Base-by-base conservation (phyloP, 176 grass and related monocot genomes). In the Coix lacrymajobi region DNA sequence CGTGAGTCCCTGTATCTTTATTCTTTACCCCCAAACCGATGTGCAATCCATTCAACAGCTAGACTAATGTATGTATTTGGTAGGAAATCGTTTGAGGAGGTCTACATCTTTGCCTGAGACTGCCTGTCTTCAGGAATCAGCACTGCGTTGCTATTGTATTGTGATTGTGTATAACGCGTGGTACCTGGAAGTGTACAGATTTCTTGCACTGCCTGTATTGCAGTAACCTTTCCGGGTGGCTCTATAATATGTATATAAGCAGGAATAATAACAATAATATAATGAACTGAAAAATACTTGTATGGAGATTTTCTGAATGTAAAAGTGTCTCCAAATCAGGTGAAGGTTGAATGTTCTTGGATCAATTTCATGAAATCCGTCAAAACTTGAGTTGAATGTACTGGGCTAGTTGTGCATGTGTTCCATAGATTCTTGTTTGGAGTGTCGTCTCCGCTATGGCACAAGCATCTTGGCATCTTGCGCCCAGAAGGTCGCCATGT, bases 71-170 rank as follows among this genome's bases (percentile, higher is more conserved):
- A 24, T 73, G 1, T 31, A 56, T 71, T 31, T 12, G 76, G 28
- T 57, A 99, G 93, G 69, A 90, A 78, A 73, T 90, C 91, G 17
- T 94, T 90, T 15, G 97, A 94, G 43, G 78, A 92, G 72, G 87
- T 99, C 39, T 96, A 96, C 82, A 80, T 99, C 60, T 96, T 99
- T 78, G 51, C 86, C 37, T 85, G 46, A 92, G 22, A 16, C 43
- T 22, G 29, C 6, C 46, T 51, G 46, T 51, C 56, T 60, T 12
- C 56, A 60, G 56, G 56, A 60, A 60, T 60, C 56, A 25, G n/a
- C 36, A 20, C 9, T 56, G 14, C n/a, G 19, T 52, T 68, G 44
- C 24, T 26, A 28, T 20, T 69, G 43, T 48, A 29, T 11, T 65
- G 26, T 22, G 41, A 16, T 25, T 20, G 70, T 60, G 43, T 49